Base-by-base conservation (phyloP, 2,329 filamentous ascomycete species). In the Microcyclospora pomicola region DNA sequence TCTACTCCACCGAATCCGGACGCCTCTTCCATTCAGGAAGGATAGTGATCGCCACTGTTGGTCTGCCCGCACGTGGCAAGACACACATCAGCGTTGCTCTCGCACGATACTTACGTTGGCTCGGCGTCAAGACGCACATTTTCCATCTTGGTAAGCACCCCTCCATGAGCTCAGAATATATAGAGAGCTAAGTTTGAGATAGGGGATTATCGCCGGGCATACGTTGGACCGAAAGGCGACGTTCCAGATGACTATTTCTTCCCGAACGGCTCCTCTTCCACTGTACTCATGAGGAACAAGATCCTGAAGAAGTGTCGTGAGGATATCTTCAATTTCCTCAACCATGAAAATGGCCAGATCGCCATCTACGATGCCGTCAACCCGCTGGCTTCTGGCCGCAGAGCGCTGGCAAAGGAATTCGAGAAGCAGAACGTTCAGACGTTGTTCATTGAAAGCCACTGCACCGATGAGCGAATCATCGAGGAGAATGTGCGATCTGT, bases 301-400 rank as follows among this genome's bases (percentile, higher is more conserved):
- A 98, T 98, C 37, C 69, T 98, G 14, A 94, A 95, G 64, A 93
- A 92, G 59, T 98, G 91, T 51, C 78, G 91, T 42, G 87, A 96
- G 57, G 91, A 98, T 54, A 95, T 98, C 40, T 94, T 95, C 55
- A 80, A 82, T 39, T 98, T 94, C 69, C 67, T 98, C 33, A 92
- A 96, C 53, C 82, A 95, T 49, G 91, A 96, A 55, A 96, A 96
- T 51, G 91, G 91, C 10, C 91, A 98, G 57, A 88, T 98, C 39
- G 91, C 91, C 39, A 96, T 98, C 42, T 98, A 96, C 58, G 91
- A 98, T 61, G 91, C 92, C 19, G 92, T 98, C 13, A 98, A 98
- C 53, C 87, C 88, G 4, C 79, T 91, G 14, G 78, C 84, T 14
- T 77, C 73, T 41, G 87, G 86, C 12, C 77, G 91, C 34, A 75